Evolutionary conservation across 2,329 filamentous ascomycete species (phyloP).

Genomic region (Scortechinia acanthostroma): DNA sequence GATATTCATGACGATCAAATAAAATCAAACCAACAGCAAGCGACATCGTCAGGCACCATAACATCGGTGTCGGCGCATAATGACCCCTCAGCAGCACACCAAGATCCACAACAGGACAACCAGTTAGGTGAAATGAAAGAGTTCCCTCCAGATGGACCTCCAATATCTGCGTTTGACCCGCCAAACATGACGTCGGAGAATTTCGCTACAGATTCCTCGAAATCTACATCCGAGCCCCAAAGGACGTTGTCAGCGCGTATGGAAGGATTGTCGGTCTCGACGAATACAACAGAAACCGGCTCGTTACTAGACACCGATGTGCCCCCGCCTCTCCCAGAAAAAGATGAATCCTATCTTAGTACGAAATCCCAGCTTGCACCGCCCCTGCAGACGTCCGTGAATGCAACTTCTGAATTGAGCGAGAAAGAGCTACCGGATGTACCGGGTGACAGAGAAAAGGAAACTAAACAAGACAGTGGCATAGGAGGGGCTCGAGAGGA

Average conservation of each 20-base stretch:
- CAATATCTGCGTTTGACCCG: no score
- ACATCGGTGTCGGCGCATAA: no score
- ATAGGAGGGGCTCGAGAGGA: slow-evolving; percentile 28
- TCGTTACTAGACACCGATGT: background rate
- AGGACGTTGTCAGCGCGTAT: background rate
- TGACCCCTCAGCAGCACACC: no score
- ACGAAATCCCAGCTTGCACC: background rate
- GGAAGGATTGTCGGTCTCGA: background rate
- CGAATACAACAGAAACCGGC: background rate
- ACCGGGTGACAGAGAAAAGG: background rate
- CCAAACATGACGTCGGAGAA: no score
- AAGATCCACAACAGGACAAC: no score
- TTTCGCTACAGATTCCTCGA: background rate
- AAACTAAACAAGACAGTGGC: background rate
- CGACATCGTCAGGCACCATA: no score
- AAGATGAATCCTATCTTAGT: background rate
- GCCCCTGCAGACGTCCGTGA: background rate
- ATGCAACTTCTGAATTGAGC: background rate
- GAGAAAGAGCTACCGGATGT: background rate
- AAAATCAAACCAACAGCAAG: no score
- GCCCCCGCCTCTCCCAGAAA: background rate
- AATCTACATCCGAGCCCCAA: background rate
- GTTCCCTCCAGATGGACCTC: no score
- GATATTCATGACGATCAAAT: no score
- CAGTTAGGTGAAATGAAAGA: no score